Percentiles rank a stretch among this genome's conserved stretches.
These are phyloP conservation scores for Aspergillus clavatus DNA, from an alignment of 2,329 filamentous ascomycete species.

Conservation along the genomic window DNA sequence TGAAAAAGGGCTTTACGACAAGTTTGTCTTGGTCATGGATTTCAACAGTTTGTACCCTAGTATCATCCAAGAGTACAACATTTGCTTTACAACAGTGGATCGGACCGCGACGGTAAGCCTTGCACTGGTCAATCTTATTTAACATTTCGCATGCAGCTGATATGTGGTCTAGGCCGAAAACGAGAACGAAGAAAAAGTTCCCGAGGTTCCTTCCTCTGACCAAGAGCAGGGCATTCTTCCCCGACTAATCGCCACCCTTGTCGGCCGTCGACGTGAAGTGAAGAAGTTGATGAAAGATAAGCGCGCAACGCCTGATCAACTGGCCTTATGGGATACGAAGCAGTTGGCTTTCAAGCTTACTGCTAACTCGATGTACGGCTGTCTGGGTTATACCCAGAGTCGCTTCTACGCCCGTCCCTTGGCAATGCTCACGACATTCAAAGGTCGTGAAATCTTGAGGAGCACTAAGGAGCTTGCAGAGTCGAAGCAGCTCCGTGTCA, in stretches of 20 bases:
- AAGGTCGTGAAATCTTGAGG: constrained; percentile 93
- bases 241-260: constrained; percentile 83
- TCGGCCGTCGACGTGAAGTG: constrained; percentile 81
- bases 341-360: constrained; percentile 95
- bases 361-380: constrained; percentile 99
- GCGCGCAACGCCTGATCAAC: constrained; percentile 74
- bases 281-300: constrained; percentile 97
- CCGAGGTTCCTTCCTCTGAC: constrained; percentile 69
- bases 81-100: constrained; percentile 97
- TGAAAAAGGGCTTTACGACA: constrained; percentile 95
- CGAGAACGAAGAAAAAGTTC: constrained; percentile 81
- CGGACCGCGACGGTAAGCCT: constrained; percentile 62
- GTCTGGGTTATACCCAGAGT: constrained; percentile 92
- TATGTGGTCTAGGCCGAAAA: constrained; percentile 42
- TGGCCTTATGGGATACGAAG: constrained; percentile 96
- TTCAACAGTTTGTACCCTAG: constrained; percentile 98
- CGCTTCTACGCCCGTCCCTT: constrained; percentile 94
- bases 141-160: constrained; percentile 7
- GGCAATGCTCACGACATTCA: constrained; percentile 92
- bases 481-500: constrained; percentile 83
- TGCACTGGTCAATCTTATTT: neutral
- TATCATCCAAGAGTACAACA: constrained; percentile 99
- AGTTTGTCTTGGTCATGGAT: constrained; percentile 98
- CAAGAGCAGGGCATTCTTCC: constrained; percentile 82
- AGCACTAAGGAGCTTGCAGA: constrained; percentile 96